Evolutionary conservation across 2,329 filamentous ascomycete genomes (phyloP).

Genomic region (Trichoderma atroviride): DNA sequence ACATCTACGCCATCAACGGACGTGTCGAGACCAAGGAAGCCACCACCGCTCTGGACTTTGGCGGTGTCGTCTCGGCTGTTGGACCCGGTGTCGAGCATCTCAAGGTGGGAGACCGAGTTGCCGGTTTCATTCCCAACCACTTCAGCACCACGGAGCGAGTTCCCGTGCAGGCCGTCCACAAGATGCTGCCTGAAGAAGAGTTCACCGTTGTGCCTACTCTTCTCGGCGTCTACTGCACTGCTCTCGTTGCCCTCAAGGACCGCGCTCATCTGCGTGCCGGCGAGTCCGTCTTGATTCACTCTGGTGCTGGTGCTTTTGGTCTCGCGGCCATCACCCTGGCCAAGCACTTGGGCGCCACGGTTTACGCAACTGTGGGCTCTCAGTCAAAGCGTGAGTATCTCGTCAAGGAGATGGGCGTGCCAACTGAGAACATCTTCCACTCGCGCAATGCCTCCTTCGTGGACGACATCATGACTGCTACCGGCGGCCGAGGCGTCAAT

Average conservation of each 20-base stretch:
- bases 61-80: slow-evolving; percentile 33
- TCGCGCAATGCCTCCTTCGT: slow-evolving; percentile 34
- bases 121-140: slow-evolving; percentile 31
- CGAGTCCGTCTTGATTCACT: slow-evolving; percentile 32
- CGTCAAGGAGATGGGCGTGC: slow-evolving; percentile 34
- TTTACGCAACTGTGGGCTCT: slow-evolving; percentile 38
- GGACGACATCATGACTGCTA: slow-evolving; percentile 30
- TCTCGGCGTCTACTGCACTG: slow-evolving; percentile 23
- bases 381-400: slow-evolving; percentile 35
- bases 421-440: slow-evolving; percentile 36
- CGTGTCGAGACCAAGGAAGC: slow-evolving; percentile 35
- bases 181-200: slow-evolving; percentile 38
- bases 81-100: slow-evolving; percentile 29
- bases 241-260: slow-evolving; percentile 30
- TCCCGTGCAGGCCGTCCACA: slow-evolving; percentile 12
- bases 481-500: slow-evolving; percentile 33
- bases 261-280: slow-evolving; percentile 33
- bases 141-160: slow-evolving; percentile 33
- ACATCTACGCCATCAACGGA: slow-evolving; percentile 35
- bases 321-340: slow-evolving; percentile 30
- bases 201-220: slow-evolving; percentile 31
- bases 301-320: slow-evolving; percentile 31
- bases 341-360: slow-evolving; percentile 29
- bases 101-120: slow-evolving; percentile 36
- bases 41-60: slow-evolving; percentile 35